These are phyloP conservation scores for Agaricus sinodeliciosus DNA, from an alignment of 768 basidiomycete species.

Conservation along the genomic window DNA sequence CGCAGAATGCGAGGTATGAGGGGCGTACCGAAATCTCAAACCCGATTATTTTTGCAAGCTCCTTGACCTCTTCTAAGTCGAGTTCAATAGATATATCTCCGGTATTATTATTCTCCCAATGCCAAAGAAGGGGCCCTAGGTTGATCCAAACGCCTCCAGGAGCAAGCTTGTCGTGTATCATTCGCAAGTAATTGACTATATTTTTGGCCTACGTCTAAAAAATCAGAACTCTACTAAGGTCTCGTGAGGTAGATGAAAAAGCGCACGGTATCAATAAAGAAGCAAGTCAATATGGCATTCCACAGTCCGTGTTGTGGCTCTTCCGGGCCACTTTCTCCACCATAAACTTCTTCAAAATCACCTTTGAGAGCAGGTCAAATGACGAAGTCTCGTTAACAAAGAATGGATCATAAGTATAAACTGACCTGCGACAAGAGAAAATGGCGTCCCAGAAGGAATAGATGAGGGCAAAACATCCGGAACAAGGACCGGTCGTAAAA, in stretches of 20 bases:
- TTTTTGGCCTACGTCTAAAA: conserved; percentile 66
- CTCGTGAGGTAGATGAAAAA: background rate
- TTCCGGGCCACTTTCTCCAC: conserved; percentile 40
- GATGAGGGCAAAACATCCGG: conserved; percentile 82
- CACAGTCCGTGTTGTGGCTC: conserved; percentile 74
- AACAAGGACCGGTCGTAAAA: conserved; percentile 64
- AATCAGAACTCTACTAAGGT: background rate
- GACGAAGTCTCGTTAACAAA: background rate
- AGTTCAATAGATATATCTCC: conserved; percentile 84
- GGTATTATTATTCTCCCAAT: conserved; percentile 85
- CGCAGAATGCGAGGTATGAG: background rate
- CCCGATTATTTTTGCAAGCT: conserved; percentile 63
- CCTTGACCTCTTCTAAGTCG: conserved; percentile 83
- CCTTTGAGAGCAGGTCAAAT: conserved; percentile 33
- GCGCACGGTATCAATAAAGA: conserved; percentile 92
- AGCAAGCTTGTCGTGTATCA: conserved; percentile 75
- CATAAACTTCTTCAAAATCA: conserved; percentile 93
- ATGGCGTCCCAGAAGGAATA: conserved; percentile 57
- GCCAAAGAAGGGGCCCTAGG: conserved; percentile 91
- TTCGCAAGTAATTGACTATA: conserved; percentile 83
- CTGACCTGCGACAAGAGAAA: conserved; percentile 82
- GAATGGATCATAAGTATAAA: background rate
- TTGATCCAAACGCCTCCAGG: conserved; percentile 93
- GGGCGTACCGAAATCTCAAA: conserved; percentile 71
- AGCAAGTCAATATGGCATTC: conserved; percentile 90